Base-by-base conservation (phyloP, 371 early-diverging fungal genomes). In the Globomyces sp. region DNA sequence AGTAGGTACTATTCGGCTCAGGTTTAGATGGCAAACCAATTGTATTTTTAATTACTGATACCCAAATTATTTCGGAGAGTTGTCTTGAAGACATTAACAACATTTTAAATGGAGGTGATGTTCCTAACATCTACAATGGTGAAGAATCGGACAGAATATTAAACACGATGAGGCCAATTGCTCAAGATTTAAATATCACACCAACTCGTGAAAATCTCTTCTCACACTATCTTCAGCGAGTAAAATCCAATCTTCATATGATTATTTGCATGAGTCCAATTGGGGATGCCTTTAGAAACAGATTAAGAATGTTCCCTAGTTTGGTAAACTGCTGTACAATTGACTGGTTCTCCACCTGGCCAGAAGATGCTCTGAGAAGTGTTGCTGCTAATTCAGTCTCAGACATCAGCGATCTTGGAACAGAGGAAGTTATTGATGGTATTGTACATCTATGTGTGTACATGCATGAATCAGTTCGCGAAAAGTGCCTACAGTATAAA, bases 281-380 rank as follows among this genome's bases (percentile, higher is more conserved):
- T 48, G 86, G 86, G 5, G 85, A 85, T 43, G 83, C 83, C 3
- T 85, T 85, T 72, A 58, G 84, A 52, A 84, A 78, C 39, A 72
- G 86, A 39, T 61, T 85, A 43, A 62, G 86, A 51, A 85, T 85
- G 86, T 85, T 85, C 68, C 86, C 86, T 9, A 81, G 81, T 13
- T 70, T 85, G 10, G 83, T 85, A 41, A 85, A 85, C 64, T 85
- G 86, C 70, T 85, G 81, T 64, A 85, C 86, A 1, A 84, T 85
- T 61, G 85, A 85, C 58, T 84, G 85, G 86, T 85, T 85, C 70
- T 78, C 79, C 0, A 83, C 82, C 11, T 85, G 86, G 86, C 86
- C 86, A n/a, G 84, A 81, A 68, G 86, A 84, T 49, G 86, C 86
- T 0, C 66, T 84, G 36, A 58, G 80, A 37, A 79, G 79, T 24